phyloP scores from a whole-genome alignment of 129 eudicot genomes.

The Chrysanthemum lavandulifolium region DNA sequence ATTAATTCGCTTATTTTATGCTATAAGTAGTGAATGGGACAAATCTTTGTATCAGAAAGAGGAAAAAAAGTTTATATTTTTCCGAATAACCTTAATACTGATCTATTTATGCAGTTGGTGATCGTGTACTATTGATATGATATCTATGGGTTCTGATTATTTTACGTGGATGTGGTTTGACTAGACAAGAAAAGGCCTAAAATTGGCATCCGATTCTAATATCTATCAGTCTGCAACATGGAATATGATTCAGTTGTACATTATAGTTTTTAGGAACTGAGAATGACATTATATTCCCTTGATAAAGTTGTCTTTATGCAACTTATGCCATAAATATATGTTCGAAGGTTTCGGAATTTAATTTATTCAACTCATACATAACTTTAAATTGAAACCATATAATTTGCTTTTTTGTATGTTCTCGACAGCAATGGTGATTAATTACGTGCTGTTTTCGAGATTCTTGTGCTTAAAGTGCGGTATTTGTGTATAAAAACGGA shows the following conservation, averaged over 20 bases:
- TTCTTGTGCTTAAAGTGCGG: too few species aligned
- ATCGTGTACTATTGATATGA: background rate
- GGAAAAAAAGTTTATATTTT: background rate
- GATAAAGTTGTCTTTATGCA: slow-evolving; percentile 3
- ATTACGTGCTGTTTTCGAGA: background rate
- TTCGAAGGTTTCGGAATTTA: background rate
- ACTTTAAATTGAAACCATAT: background rate
- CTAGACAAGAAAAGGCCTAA: slow-evolving; percentile 7
- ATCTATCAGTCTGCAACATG: slow-evolving; percentile 3
- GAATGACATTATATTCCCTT: slow-evolving; percentile 12
- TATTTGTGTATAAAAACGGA: too few species aligned
- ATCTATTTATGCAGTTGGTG: slow-evolving; percentile 18
- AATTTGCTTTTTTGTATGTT: background rate
- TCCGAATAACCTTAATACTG: background rate
- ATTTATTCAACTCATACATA: background rate
- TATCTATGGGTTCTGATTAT: background rate
- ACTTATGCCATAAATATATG: slow-evolving; percentile 8
- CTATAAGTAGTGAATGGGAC: slow-evolving; percentile 1
- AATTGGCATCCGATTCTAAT: background rate
- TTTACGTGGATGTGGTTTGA: background rate
- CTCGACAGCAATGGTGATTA: background rate
- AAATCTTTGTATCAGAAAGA: background rate
- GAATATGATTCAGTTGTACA: slow-evolving; percentile 7
- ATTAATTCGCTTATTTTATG: slow-evolving; percentile 2
- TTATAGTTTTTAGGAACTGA: slow-evolving; percentile 9